phyloP scores from a whole-genome alignment of 2,329 filamentous ascomycete genomes.

The Lachnellula occidentalis region DNA sequence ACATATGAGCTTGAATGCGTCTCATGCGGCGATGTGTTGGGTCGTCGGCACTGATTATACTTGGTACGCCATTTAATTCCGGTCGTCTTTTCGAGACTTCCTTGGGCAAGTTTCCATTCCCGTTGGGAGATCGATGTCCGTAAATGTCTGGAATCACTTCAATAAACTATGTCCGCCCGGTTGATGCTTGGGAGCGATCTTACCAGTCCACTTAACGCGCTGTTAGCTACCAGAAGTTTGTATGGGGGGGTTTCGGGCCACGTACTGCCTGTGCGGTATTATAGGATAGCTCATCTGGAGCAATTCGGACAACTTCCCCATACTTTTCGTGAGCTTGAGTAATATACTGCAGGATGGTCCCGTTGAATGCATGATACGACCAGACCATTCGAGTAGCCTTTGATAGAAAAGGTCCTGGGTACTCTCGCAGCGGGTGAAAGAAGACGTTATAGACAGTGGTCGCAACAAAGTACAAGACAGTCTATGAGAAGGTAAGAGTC shows the following conservation, averaged over 20 bases:
- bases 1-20: conserved; percentile 7
- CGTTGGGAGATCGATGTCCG: not conserved
- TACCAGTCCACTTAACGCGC: not conserved
- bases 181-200: not conserved
- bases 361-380: not conserved
- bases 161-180: not conserved
- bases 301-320: conserved; percentile 7
- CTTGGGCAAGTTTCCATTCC: not conserved
- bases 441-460: not conserved
- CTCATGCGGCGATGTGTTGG: not conserved
- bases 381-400: not conserved
- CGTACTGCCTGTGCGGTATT: conserved; percentile 1
- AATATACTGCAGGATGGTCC: not conserved
- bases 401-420: conserved; percentile 16
- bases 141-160: not conserved
- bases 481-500: not conserved
- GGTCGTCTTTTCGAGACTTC: not conserved
- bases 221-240: not conserved
- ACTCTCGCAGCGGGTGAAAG: conserved; percentile 19
- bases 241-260: not conserved
- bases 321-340: conserved; percentile 1
- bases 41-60: not conserved
- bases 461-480: not conserved
- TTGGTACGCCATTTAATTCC: not conserved
- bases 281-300: conserved; percentile 7